Base-by-base conservation (phyloP, 2,329 filamentous ascomycete genomes). In the Lecanosticta acicola region DNA sequence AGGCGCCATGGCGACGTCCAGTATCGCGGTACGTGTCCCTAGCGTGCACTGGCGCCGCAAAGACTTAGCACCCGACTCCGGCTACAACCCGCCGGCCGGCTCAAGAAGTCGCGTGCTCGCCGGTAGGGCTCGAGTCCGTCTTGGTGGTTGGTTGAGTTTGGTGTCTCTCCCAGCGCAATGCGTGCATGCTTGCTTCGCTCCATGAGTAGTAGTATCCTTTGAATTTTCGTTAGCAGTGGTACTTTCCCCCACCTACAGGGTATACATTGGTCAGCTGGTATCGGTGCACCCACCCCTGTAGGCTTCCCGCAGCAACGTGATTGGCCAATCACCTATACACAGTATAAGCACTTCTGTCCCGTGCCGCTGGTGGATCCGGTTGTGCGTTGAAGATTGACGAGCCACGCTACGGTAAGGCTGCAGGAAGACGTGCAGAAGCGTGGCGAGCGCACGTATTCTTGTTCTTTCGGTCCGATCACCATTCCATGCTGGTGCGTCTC, bases 1-100 rank as follows among this genome's bases (percentile, higher is more conserved):
- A 48, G 26, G 43, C 48, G 42, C 47, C 45, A 53, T 53, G 50
- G 50, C 50, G 50, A 43, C 40, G 37, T 46, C 45, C 45, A 46
- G 48, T 45, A 39, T 50, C 47, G 42, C 21, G 34, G 43, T 39
- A n/a, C n/a, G n/a, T n/a, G n/a, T n/a, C n/a, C n/a, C n/a, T n/a
- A 42, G 51, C 48, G 48, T 51, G 51, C 49, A 52, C 35, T 26
- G 43, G 39, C 45, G 45, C 44, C 48, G 50, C 46, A 51, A 43
- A 54, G 48, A 54, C 51, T 54, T 53, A n/a, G n/a, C n/a, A n/a
- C n/a, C n/a, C n/a, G n/a, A n/a, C 41, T 46, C 38, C 41, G 46
- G 35, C 41, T 39, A 21, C n/a, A 41, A 29, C 46, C 43, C 42
- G 29, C 18, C 16, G 33, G n/a, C n/a, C n/a, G n/a, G n/a, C n/a